phyloP scores from a whole-genome alignment of 352 stramenopile species.

The Phytophthora fragariaefolia region DNA sequence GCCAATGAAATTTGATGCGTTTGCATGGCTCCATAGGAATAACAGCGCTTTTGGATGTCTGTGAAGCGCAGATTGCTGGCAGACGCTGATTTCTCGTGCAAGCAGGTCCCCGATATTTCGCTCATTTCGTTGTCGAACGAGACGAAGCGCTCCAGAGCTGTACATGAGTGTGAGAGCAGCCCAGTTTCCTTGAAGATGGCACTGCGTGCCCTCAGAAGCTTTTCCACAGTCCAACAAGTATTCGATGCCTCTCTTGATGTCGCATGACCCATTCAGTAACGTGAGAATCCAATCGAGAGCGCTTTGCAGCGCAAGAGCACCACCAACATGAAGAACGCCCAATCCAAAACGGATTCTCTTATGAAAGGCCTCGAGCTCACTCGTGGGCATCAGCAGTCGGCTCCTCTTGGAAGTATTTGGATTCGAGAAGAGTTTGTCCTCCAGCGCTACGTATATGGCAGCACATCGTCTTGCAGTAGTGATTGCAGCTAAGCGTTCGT shows the following conservation, averaged over 20 bases:
- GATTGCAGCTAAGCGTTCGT: constrained; percentile 38
- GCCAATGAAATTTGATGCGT: constrained; percentile 9
- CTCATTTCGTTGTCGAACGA: constrained; percentile 26
- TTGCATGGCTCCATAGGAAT: constrained; percentile 43
- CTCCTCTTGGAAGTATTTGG: constrained; percentile 12
- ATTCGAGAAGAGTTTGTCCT: constrained; percentile 20
- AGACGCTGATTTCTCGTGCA: not conserved
- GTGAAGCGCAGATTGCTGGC: constrained; percentile 24
- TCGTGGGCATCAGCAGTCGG: constrained; percentile 21
- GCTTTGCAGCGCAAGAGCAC: constrained; percentile 31
- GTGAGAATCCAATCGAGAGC: constrained; percentile 37
- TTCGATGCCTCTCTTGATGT: constrained; percentile 37
- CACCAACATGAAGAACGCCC: constrained; percentile 40
- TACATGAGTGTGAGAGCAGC: constrained; percentile 43
- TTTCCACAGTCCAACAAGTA: constrained; percentile 32
- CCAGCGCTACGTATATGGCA: constrained; percentile 31
- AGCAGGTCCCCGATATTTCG: constrained; percentile 6
- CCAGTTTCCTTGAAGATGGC: constrained; percentile 36
- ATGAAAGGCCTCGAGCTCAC: constrained; percentile 13
- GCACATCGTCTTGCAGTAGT: constrained; percentile 36
- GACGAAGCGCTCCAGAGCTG: constrained; percentile 30
- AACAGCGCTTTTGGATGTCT: constrained; percentile 40
- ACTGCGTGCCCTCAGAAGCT: not conserved
- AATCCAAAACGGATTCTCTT: constrained; percentile 42
- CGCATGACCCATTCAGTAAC: constrained; percentile 22